A percentile compares a stretch with the other conserved stretches of the same genome.
Conservation (phyloP, 768 basidiomycete species). For the Infundibulicybe gibba region DNA sequence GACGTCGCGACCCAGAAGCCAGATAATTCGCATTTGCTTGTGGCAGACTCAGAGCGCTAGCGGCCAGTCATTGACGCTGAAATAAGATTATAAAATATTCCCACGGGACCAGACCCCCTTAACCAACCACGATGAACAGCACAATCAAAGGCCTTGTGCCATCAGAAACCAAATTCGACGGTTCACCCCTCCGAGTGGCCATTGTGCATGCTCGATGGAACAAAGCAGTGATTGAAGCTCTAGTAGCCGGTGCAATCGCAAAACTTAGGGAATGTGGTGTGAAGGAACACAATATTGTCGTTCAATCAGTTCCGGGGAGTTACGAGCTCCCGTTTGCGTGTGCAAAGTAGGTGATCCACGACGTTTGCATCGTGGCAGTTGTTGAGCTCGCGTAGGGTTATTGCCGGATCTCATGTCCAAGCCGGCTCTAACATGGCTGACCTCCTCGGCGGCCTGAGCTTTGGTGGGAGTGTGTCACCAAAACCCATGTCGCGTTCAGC, state of each 20-base stretch:
- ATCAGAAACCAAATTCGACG: conserved; percentile 65
- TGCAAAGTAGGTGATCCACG: conserved; percentile 57
- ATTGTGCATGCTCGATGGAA: conserved; percentile 99
- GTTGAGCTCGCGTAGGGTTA: conserved; percentile 53
- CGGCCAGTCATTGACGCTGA: no score
- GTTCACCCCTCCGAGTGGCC: conserved; percentile 76
- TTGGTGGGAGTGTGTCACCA: conserved; percentile 28
- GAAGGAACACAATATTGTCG: conserved; percentile 83
- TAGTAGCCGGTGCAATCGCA: conserved; percentile 73
- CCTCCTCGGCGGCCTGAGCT: conserved; percentile 64
- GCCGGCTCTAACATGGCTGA: conserved; percentile 76
- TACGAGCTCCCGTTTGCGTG: conserved; percentile 92
- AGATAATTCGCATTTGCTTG: no score
- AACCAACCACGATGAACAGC: conserved; percentile 35
- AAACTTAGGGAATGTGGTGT: conserved; percentile 87
- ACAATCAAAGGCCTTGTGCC: conserved; percentile 78
- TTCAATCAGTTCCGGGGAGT: conserved; percentile 92
- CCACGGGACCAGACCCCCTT: neutral
- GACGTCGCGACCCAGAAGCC: no score
- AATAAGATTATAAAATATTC: no score
- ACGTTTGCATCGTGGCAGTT: conserved; percentile 1
- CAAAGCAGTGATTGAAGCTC: conserved; percentile 77
- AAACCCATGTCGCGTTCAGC: conserved; percentile 42
- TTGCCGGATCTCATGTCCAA: conserved; percentile 84
- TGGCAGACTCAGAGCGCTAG: no score